These are phyloP conservation scores for Ajuga reptans DNA, from an alignment of 305 asterid genomes.

Conservation along the genomic window DNA sequence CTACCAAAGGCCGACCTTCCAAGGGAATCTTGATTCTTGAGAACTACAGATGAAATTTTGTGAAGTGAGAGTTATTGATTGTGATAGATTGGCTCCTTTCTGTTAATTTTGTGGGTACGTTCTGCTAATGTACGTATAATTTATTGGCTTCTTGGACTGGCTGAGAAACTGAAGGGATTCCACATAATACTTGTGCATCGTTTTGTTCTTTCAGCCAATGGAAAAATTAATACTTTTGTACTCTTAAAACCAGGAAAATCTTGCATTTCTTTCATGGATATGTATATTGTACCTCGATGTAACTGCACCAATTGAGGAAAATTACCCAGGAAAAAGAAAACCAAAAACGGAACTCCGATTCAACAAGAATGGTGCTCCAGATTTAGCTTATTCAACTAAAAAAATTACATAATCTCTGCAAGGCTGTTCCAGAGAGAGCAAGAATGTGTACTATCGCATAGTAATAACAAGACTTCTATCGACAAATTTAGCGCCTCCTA, in stretches of 20 bases:
- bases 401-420: too few species aligned
- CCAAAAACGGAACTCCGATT: neutral
- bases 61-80: too few species aligned
- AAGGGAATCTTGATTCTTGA: neutral
- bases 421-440: neutral
- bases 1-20: neutral
- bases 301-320: too few species aligned
- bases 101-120: neutral
- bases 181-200: neutral
- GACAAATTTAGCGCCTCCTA: constrained; percentile 74
- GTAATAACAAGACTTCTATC: constrained; percentile 69
- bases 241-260: too few species aligned
- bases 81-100: neutral
- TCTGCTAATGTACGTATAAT: neutral
- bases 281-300: too few species aligned
- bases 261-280: too few species aligned
- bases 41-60: neutral
- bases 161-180: neutral
- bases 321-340: too few species aligned
- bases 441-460: constrained; percentile 32
- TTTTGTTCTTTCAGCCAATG: neutral
- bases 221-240: neutral
- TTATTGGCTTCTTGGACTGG: neutral
- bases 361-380: too few species aligned
- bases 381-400: too few species aligned